Percentiles rank a stretch among this genome's conserved stretches.
These are phyloP conservation scores for Globisporangium middletonii DNA, from an alignment of 352 stramenopile species.

Conservation along the genomic window DNA sequence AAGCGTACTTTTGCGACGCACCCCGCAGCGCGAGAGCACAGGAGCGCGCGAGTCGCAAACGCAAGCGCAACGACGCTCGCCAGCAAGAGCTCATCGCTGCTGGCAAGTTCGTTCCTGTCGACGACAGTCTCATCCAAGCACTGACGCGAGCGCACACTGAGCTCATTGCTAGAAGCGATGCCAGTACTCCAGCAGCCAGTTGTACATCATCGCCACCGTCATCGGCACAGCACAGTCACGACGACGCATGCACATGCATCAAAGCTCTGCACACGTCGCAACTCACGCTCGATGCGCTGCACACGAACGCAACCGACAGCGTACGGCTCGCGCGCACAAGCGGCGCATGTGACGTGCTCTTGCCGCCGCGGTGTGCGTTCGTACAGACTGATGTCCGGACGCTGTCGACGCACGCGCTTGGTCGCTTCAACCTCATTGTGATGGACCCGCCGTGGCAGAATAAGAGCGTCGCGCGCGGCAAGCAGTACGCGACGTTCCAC, in stretches of 20 bases:
- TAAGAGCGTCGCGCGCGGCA: constrained; percentile 59
- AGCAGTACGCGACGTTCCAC: constrained; percentile 52
- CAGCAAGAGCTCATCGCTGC: constrained; percentile 28
- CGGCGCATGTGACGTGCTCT: constrained; percentile 6
- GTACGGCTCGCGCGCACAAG: constrained; percentile 9
- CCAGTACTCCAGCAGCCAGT: background rate
- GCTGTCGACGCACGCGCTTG: constrained; percentile 7
- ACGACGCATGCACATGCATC: background rate
- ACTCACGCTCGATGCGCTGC: background rate
- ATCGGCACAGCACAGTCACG: background rate
- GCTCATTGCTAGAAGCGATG: constrained; percentile 3
- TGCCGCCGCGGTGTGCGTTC: constrained; percentile 24
- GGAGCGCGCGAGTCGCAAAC: constrained; percentile 19
- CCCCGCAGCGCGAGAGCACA: background rate
- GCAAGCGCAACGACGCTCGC: constrained; percentile 30
- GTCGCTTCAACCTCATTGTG: constrained; percentile 35
- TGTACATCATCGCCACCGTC: background rate
- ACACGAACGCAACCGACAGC: constrained; percentile 8
- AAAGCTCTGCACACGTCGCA: background rate
- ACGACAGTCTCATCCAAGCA: constrained; percentile 9
- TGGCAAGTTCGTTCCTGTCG: constrained; percentile 52
- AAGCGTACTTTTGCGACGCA: constrained; percentile 16
- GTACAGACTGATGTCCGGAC: constrained; percentile 19
- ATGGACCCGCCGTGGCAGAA: constrained; percentile 78
- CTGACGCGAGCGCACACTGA: constrained; percentile 19